These are phyloP conservation scores for Suillus subluteus DNA, from an alignment of 768 basidiomycete species.

Conservation along the genomic window DNA sequence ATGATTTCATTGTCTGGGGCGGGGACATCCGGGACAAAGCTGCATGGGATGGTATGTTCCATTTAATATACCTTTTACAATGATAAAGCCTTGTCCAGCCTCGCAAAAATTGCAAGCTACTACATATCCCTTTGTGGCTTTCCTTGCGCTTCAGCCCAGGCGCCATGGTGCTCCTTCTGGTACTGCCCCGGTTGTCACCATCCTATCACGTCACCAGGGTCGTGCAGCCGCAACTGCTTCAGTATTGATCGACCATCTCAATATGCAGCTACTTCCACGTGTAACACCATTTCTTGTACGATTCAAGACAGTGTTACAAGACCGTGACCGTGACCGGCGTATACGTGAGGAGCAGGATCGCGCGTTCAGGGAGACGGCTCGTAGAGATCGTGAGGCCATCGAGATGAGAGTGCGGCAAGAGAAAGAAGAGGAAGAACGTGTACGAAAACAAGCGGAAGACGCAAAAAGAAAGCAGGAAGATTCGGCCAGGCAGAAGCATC, in stretches of 20 bases:
- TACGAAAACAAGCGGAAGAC: slow-evolving; percentile 33
- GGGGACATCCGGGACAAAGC: slow-evolving; percentile 86
- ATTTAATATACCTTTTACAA: slow-evolving; percentile 12
- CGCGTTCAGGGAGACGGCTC: slow-evolving; percentile 69
- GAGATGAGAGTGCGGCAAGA: slow-evolving; percentile 55
- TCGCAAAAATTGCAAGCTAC: slow-evolving; percentile 82
- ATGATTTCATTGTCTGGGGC: slow-evolving; percentile 87
- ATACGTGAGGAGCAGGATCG: slow-evolving; percentile 83
- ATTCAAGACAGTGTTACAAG: slow-evolving; percentile 55
- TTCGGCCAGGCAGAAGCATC: slow-evolving; percentile 38
- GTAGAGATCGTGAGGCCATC: slow-evolving; percentile 71
- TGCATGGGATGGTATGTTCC: slow-evolving; percentile 67
- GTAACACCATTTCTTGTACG: slow-evolving; percentile 75
- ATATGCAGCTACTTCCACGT: slow-evolving; percentile 76
- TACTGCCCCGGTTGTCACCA: slow-evolving; percentile 61
- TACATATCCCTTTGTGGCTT: slow-evolving; percentile 92
- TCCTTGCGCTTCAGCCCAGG: slow-evolving; percentile 83
- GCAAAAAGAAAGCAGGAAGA: slow-evolving; percentile 41
- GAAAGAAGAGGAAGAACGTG: slow-evolving; percentile 37
- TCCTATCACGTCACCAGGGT: slow-evolving; percentile 87
- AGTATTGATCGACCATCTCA: slow-evolving; percentile 67
- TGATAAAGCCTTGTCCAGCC: slow-evolving; percentile 33
- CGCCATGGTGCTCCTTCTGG: slow-evolving; percentile 42
- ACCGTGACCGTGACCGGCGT: slow-evolving; percentile 54
- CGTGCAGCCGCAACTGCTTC: slow-evolving; percentile 64